These are phyloP conservation scores for Cutaneotrichosporon arboriforme DNA, from an alignment of 1,284 basidiomycete genomes.

Conservation along the genomic window DNA sequence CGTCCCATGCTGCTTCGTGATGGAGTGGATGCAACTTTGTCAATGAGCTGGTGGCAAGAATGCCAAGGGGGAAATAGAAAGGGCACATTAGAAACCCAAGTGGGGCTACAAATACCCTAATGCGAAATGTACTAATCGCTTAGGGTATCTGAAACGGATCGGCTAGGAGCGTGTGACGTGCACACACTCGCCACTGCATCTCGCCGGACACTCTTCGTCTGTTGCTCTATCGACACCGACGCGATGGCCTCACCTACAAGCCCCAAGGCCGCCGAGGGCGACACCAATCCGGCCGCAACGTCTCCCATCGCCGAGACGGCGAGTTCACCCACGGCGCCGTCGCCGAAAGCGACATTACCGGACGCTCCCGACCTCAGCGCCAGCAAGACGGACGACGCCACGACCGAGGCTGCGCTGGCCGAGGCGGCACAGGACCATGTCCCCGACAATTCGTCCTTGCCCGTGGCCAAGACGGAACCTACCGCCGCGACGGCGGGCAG, in stretches of 20 bases:
- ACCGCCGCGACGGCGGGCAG: neutral
- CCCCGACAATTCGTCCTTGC: neutral
- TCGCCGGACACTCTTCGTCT: neutral
- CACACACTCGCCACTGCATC: too few species aligned
- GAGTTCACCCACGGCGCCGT: neutral
- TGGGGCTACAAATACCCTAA: neutral
- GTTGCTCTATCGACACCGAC: neutral
- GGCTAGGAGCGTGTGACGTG: too few species aligned
- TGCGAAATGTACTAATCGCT: too few species aligned
- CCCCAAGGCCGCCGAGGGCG: neutral
- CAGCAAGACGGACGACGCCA: neutral
- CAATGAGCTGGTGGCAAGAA: neutral
- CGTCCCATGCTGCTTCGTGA: slow-evolving; percentile 35
- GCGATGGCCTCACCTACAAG: neutral
- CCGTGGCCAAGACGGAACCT: neutral
- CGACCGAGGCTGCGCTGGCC: neutral
- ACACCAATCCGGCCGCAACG: neutral
- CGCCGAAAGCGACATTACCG: neutral
- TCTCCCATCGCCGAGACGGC: neutral
- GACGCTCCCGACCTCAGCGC: neutral
- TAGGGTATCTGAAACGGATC: too few species aligned
- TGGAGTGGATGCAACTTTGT: too few species aligned
- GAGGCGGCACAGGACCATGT: too few species aligned
- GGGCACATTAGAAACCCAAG: too few species aligned
- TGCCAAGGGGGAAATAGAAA: too few species aligned